These are phyloP conservation scores for Fomitopsis palustris DNA, from an alignment of 1,284 basidiomycete genomes.

Conservation along the genomic window DNA sequence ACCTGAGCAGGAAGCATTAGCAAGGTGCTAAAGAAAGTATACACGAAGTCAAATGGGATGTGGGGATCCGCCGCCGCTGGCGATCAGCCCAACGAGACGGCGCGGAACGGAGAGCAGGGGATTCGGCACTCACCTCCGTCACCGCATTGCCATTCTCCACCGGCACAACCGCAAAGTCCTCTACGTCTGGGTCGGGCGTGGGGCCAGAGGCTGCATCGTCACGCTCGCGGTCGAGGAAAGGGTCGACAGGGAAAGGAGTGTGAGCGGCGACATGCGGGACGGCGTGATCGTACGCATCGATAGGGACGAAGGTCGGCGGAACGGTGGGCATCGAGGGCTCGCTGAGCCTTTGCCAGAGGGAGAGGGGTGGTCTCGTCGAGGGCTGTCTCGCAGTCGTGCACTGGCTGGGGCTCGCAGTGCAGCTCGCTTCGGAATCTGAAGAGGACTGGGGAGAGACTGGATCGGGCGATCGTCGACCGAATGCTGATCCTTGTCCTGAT, in stretches of 20 bases:
- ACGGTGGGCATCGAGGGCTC: slow-evolving; percentile 17
- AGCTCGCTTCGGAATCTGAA: no score
- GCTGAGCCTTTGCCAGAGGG: not conserved
- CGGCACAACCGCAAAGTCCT: slow-evolving; percentile 19
- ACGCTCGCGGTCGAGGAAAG: not conserved
- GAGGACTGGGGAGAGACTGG: not conserved
- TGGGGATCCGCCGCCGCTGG: not conserved
- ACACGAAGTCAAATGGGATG: not conserved
- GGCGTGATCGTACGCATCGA: slow-evolving; percentile 5
- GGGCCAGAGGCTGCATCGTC: slow-evolving; percentile 11
- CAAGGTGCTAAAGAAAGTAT: not conserved
- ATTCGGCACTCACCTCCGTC: slow-evolving; percentile 12
- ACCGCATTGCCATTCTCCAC: slow-evolving; percentile 18
- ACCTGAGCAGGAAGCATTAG: not conserved
- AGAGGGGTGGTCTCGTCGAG: not conserved
- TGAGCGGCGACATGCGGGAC: not conserved
- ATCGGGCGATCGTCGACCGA: not conserved
- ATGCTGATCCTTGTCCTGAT: not conserved
- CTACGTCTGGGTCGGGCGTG: slow-evolving; percentile 26
- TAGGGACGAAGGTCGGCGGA: slow-evolving; percentile 10
- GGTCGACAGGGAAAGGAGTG: not conserved
- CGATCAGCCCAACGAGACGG: not conserved
- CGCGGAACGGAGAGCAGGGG: not conserved
- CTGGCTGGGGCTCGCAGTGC: not conserved
- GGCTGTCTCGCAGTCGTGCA: not conserved